These are phyloP conservation scores for Xanthoconium separans DNA, from an alignment of 1,284 basidiomycete genomes.

Conservation along the genomic window DNA sequence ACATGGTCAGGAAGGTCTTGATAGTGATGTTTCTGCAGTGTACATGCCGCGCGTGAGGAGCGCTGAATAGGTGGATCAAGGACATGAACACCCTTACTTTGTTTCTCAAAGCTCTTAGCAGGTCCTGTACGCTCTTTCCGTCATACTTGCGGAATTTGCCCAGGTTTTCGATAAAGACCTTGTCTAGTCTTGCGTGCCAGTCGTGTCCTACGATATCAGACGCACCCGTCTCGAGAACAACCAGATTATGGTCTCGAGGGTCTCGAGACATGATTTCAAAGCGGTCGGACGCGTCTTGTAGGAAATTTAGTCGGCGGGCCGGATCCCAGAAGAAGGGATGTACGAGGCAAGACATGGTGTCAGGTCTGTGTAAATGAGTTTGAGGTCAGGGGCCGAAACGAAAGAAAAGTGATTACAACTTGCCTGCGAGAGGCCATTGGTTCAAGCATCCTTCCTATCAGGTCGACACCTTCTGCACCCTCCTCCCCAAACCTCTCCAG, in stretches of 20 bases:
- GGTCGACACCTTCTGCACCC: conserved; percentile 78
- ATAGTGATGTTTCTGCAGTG: conserved; percentile 90
- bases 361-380: conserved; percentile 57
- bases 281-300: conserved; percentile 95
- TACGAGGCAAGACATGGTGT: conserved; percentile 80
- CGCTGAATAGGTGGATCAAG: not conserved
- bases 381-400: not conserved
- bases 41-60: conserved; percentile 4
- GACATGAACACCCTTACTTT: conserved; percentile 60
- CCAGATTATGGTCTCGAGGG: conserved; percentile 76
- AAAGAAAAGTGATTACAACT: conserved; percentile 23
- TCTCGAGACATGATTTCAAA: conserved; percentile 98
- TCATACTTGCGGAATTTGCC: conserved; percentile 98
- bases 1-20: conserved; percentile 92
- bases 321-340: conserved; percentile 99
- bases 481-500: conserved; percentile 88
- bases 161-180: conserved; percentile 87
- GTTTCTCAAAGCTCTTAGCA: conserved; percentile 90
- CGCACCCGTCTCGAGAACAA: conserved; percentile 75
- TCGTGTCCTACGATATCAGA: conserved; percentile 75
- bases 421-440: conserved; percentile 73
- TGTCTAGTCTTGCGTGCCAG: conserved; percentile 88
- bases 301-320: conserved; percentile 81
- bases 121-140: conserved; percentile 85
- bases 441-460: conserved; percentile 77